Evolutionary conservation across 1,139 yeast genomes (phyloP), one percentile per base, ranked within the genome.

Genomic region (Kazachstania sp.): DNA sequence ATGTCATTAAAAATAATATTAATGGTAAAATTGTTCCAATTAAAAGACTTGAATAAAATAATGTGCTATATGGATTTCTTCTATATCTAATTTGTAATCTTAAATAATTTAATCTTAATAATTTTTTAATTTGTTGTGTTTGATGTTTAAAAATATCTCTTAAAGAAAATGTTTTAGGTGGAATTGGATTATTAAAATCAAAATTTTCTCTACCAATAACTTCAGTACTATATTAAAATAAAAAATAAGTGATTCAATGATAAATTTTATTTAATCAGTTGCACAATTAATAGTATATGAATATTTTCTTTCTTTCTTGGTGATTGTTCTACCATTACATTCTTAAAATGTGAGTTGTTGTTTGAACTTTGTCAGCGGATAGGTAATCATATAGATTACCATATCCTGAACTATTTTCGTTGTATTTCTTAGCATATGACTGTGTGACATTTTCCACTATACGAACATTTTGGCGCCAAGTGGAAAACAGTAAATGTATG

Each of bases 21-120:
- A 46, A 23, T 30, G 53, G 53, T 9, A 49, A n/a, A 6, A 39
- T 18, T n/a, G 44, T 35, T 13, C 45, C 37, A 18, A 43, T 13
- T 16, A 43, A 13, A 12, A 49, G 36, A 8, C 42, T n/a, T 3
- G 48, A 26, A 19, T 39, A 41, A 19, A 50, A 45, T 6, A 45
- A 11, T 8, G 51, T 49, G 15, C 18, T 32, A 28, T 47, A 48
- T 15, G 54, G 54, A n/a, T 44, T 45, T 32, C 44, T 43, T 39
- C 47, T 48, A 19, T 43, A 50, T 32, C 47, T 35, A 15, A 45
- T 38, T 18, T 23, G 20, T n/a, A 45, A 13, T 39, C 45, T 41
- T 18, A 45, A 19, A 19, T 13, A 31, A 30, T 37, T 42, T 6
- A 41, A 31, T 20, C 30, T 31, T 8, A 37, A n/a, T 16, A 37